Evolutionary conservation across 2,329 filamentous ascomycete genomes (phyloP), one percentile per base, ranked within the genome.

Genomic region (Clarireedia monteithiana): DNA sequence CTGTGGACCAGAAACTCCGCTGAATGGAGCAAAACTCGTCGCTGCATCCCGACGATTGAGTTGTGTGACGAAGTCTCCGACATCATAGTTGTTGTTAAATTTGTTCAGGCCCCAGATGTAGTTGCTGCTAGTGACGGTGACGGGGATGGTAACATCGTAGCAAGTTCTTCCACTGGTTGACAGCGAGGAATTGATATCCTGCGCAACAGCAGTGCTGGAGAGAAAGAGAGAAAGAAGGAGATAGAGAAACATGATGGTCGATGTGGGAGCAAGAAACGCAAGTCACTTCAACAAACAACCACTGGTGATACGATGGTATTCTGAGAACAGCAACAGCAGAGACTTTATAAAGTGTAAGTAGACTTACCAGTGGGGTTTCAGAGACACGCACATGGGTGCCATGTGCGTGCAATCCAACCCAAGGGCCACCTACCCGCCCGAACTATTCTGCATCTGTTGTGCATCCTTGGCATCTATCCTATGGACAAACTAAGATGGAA

Each of bases 41-140:
- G 12, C 9, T 15, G 14, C n/a, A 17, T 36, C 55, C 34, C 55
- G 30, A 23, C 17, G 20, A 48, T 39, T 36, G 42, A 57, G 17
- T 6, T 48, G 23, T 17, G 30, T 38, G 9, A 30, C n/a, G 7
- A 58, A 48, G 15, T 39, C 50, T n/a, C 46, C 40, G 24, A 58
- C 10, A 34, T 58, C 56, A 17, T 34, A 48, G 45, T 58, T 58
- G 23, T 39, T 54, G 7, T 38, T 9, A 34, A 54, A 58, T 20
- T 50, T 24, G 20, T 50, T 36, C 15, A 45, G 14, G 12, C 46
- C 47, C 14, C 24, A 58, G 24, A 54, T 30, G 4, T 38, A 48
- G 40, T 54, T 54, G 10, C 2, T 39, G 10, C 45, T 50, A 3
- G 56, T 58, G 15, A 54, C 39, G 14, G 20, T 54, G 36, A 55